Conservation (phyloP, 768 basidiomycete species). For the Floccularia luteovirens region DNA sequence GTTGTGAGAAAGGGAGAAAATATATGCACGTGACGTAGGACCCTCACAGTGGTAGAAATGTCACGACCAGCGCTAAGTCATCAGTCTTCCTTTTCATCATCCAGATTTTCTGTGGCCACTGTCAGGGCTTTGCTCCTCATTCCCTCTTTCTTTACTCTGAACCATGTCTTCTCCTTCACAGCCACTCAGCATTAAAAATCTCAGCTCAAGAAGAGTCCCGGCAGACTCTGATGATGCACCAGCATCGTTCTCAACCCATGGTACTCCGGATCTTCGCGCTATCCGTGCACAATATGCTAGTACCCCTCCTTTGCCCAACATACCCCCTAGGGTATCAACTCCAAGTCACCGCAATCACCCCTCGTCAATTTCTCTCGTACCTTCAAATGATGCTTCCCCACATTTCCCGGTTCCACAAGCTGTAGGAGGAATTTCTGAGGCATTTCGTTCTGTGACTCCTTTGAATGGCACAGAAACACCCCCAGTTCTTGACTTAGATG, state of each 20-base stretch:
- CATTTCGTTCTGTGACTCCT: slow-evolving; percentile 17
- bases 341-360: slow-evolving; percentile 11
- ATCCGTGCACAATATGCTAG: slow-evolving; percentile 60
- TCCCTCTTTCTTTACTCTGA: slow-evolving; percentile 6
- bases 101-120: neutral
- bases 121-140: neutral
- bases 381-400: slow-evolving; percentile 11
- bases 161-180: slow-evolving; percentile 50
- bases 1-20: no score
- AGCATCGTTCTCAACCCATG: slow-evolving; percentile 28
- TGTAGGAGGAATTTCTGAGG: slow-evolving; percentile 17
- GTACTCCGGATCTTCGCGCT: slow-evolving; percentile 58
- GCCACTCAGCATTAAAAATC: slow-evolving; percentile 46
- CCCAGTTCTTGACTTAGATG: slow-evolving; percentile 39
- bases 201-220: slow-evolving; percentile 16
- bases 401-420: slow-evolving; percentile 6
- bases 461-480: slow-evolving; percentile 19
- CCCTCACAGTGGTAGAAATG: neutral
- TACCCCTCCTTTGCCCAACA: slow-evolving; percentile 50
- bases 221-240: slow-evolving; percentile 8
- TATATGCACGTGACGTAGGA: no score
- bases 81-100: neutral
- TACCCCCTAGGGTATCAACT: slow-evolving; percentile 32
- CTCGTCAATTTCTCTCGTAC: slow-evolving; percentile 6
- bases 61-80: neutral